phyloP scores from a whole-genome alignment of 169 alveolate species.

The Theileria equi region DNA sequence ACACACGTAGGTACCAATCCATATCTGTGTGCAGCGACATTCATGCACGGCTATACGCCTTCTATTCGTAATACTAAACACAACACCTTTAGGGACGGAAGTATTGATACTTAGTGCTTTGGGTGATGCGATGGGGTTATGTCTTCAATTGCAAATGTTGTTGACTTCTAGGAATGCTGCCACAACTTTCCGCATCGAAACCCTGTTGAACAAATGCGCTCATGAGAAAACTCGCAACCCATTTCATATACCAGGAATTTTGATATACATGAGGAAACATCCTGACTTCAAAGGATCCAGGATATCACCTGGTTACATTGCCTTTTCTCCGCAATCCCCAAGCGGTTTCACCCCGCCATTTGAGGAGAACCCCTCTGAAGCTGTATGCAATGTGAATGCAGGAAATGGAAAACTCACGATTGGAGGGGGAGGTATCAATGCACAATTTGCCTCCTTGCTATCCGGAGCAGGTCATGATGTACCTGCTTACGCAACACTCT shows the following conservation, averaged over 20 bases:
- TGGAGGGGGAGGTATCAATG: constrained; percentile 63
- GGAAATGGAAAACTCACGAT: constrained; percentile 61
- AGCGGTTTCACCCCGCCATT: constrained; percentile 43
- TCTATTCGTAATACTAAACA: background rate
- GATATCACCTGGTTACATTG: constrained; percentile 76
- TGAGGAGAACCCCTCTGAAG: constrained; percentile 55
- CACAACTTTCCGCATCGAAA: constrained; percentile 64
- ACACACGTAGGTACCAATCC: no score
- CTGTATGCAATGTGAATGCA: constrained; percentile 61
- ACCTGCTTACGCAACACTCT: constrained; percentile 59
- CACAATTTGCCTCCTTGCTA: constrained; percentile 56
- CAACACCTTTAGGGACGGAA: constrained; percentile 58
- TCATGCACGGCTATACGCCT: background rate
- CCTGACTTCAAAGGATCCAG: constrained; percentile 81
- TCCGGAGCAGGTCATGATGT: constrained; percentile 57
- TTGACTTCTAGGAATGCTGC: constrained; percentile 71
- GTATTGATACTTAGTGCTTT: constrained; percentile 75
- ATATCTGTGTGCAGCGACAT: no score
- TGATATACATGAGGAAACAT: constrained; percentile 74
- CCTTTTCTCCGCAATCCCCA: constrained; percentile 55
- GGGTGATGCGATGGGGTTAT: constrained; percentile 80
- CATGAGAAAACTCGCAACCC: constrained; percentile 54
- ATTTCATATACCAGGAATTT: constrained; percentile 75
- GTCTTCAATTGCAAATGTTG: constrained; percentile 71
- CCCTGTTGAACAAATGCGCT: constrained; percentile 54